Evolutionary conservation across 495 filamentous ascomycete genomes (phyloP).

Genomic region (Trichoderma erinaceum): DNA sequence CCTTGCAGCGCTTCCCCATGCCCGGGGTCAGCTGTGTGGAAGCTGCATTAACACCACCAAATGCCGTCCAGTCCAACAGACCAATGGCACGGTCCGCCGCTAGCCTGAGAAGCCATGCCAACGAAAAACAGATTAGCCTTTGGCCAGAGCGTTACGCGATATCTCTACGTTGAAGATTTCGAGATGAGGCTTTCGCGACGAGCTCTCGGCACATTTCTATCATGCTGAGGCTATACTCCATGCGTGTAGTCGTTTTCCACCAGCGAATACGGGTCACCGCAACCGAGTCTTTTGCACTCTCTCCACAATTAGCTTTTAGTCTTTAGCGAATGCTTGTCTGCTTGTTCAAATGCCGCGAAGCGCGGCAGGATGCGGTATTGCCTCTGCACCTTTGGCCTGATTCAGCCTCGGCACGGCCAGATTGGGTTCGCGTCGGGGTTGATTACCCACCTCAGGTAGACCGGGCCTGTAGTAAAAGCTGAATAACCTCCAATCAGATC

Average conservation of each 20-base stretch:
- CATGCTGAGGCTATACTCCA: too few relatives aligned
- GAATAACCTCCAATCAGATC: not conserved
- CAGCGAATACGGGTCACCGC: too few relatives aligned
- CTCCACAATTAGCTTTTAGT: too few relatives aligned
- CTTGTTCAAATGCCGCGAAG: not conserved
- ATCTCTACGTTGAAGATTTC: too few relatives aligned
- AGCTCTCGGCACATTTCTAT: too few relatives aligned
- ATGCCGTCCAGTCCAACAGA: not conserved
- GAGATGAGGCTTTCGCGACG: too few relatives aligned
- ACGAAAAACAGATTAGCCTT: not conserved
- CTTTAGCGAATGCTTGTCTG: not conserved
- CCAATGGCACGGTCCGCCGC: not conserved
- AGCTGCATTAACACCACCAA: not conserved
- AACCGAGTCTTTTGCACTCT: too few relatives aligned
- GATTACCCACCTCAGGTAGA: conserved; percentile 2
- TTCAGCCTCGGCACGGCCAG: not conserved
- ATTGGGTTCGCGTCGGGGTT: not conserved
- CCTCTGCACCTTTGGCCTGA: not conserved
- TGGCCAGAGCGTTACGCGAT: not conserved
- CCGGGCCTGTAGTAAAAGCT: not conserved
- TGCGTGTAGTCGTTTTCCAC: too few relatives aligned
- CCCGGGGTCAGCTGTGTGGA: not conserved
- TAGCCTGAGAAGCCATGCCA: not conserved
- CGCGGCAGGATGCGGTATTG: not conserved
- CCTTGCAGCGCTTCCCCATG: conserved; percentile 4